Conservation (phyloP, 768 basidiomycete genomes). For the Amanita phalloides region DNA sequence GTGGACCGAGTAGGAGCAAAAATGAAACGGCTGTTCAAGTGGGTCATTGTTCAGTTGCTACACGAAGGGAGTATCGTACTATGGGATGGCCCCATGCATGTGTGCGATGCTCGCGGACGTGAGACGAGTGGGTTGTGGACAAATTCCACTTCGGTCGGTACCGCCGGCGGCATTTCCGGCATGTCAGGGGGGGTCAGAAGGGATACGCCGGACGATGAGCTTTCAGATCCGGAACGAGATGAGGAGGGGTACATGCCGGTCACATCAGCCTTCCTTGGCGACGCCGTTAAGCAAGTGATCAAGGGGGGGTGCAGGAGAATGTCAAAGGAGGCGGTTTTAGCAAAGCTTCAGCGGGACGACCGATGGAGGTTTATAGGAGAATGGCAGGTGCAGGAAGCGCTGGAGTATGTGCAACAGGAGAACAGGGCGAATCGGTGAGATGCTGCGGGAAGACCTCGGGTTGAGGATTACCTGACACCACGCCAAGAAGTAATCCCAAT, state of each 20-base stretch:
- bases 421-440: slow-evolving; percentile 24
- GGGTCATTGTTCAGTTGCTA: slow-evolving; percentile 52
- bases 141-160: slow-evolving; percentile 8
- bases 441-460: slow-evolving; percentile 11
- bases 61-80: slow-evolving; percentile 67
- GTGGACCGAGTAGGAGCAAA: slow-evolving; percentile 25
- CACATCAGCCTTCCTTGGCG: slow-evolving; percentile 38
- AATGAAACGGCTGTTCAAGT: slow-evolving; percentile 59
- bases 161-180: slow-evolving; percentile 21
- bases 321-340: slow-evolving; percentile 35
- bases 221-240: slow-evolving; percentile 49
- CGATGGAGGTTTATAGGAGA: slow-evolving; percentile 55
- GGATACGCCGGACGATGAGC: slow-evolving; percentile 27
- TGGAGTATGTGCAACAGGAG: slow-evolving; percentile 33
- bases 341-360: slow-evolving; percentile 41
- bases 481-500: not conserved
- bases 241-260: slow-evolving; percentile 66
- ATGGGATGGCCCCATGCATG: slow-evolving; percentile 54
- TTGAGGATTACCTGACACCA: too few relatives aligned
- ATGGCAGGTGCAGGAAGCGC: slow-evolving; percentile 54
- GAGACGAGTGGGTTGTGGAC: slow-evolving; percentile 41
- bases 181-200: slow-evolving; percentile 8
- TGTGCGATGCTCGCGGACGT: slow-evolving; percentile 12
- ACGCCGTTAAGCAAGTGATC: slow-evolving; percentile 36
- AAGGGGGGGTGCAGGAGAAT: slow-evolving; percentile 17